Evolutionary conservation across 2,329 filamentous ascomycete genomes (phyloP).

Genomic region (Stenocarpella maydis): DNA sequence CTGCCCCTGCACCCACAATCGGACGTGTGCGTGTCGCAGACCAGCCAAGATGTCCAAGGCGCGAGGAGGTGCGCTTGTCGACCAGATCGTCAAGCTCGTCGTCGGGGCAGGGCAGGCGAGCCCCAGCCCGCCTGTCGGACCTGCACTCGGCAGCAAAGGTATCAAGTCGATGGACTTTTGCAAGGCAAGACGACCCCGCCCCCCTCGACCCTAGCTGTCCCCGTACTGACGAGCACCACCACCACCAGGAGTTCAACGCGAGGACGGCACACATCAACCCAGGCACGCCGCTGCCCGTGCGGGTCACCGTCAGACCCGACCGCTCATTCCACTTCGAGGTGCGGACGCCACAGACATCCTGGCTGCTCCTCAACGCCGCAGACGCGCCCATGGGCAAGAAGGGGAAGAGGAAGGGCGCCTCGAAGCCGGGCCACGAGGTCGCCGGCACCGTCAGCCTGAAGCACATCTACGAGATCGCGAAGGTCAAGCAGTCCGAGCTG

Average conservation of each 20-base stretch:
- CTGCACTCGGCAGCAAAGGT: slow-evolving; percentile 94
- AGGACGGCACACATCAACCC: slow-evolving; percentile 83
- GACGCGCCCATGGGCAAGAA: slow-evolving; percentile 76
- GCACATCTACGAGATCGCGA: slow-evolving; percentile 97
- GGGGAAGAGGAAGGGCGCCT: slow-evolving; percentile 80
- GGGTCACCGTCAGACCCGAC: slow-evolving; percentile 91
- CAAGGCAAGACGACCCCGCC: slow-evolving; percentile 70
- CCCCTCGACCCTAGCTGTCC: background rate
- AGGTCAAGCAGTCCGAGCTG: slow-evolving; percentile 87
- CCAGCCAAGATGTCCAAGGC: slow-evolving; percentile 61
- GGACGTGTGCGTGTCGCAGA: slow-evolving; percentile 12
- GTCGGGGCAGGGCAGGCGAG: slow-evolving; percentile 95
- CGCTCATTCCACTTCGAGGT: slow-evolving; percentile 93
- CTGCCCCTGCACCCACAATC: background rate
- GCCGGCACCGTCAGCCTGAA: slow-evolving; percentile 91
- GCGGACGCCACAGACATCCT: slow-evolving; percentile 93
- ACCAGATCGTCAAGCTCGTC: slow-evolving; percentile 95
- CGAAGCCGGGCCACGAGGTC: slow-evolving; percentile 76
- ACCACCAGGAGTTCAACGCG: slow-evolving; percentile 89
- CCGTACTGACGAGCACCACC: slow-evolving; percentile 34
- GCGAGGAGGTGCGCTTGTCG: slow-evolving; percentile 51
- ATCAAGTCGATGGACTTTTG: slow-evolving; percentile 99
- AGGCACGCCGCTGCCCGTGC: slow-evolving; percentile 88
- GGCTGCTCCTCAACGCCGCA: slow-evolving; percentile 84
- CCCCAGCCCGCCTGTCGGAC: slow-evolving; percentile 94